phyloP scores from a whole-genome alignment of 1,284 basidiomycete species.

The Microbotryum lychnidis-dioicae region DNA sequence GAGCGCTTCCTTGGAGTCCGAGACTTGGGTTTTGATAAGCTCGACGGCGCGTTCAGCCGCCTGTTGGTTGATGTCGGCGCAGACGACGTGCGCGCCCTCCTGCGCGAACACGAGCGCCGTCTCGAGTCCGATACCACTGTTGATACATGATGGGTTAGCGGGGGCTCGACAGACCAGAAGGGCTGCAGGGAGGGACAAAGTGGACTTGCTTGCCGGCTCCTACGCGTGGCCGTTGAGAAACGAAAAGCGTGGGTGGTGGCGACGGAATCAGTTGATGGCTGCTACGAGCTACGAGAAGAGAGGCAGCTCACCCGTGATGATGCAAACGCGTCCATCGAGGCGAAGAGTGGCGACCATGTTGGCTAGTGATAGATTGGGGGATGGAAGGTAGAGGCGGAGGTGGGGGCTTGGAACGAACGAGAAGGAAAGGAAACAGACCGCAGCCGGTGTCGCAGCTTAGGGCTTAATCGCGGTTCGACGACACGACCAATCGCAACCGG shows the following conservation, averaged over 20 bases:
- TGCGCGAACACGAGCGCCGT: constrained; percentile 82
- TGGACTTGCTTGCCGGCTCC: constrained; percentile 40
- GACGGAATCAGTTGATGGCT: too few species aligned
- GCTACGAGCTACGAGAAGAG: too few species aligned
- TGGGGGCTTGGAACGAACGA: too few species aligned
- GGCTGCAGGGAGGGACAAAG: neutral
- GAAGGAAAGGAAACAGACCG: too few species aligned
- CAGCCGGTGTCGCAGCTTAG: too few species aligned
- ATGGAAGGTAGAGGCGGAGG: too few species aligned
- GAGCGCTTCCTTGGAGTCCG: constrained; percentile 52
- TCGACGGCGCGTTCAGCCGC: constrained; percentile 64
- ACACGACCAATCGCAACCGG: too few species aligned
- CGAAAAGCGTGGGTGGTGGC: too few species aligned
- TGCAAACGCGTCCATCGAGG: constrained; percentile 35
- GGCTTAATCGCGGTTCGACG: too few species aligned
- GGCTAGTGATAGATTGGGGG: too few species aligned
- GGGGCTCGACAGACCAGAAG: neutral
- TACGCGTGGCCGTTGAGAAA: too few species aligned
- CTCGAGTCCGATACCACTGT: constrained; percentile 78
- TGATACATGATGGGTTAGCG: constrained; percentile 17
- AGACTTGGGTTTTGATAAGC: constrained; percentile 55
- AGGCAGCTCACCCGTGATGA: constrained; percentile 40
- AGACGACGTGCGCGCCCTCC: constrained; percentile 74
- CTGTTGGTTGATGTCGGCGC: constrained; percentile 67
- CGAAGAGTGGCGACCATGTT: constrained; percentile 23